phyloP scores from a whole-genome alignment of 2,329 filamentous ascomycete species.

The Ceratocystis harringtonii region DNA sequence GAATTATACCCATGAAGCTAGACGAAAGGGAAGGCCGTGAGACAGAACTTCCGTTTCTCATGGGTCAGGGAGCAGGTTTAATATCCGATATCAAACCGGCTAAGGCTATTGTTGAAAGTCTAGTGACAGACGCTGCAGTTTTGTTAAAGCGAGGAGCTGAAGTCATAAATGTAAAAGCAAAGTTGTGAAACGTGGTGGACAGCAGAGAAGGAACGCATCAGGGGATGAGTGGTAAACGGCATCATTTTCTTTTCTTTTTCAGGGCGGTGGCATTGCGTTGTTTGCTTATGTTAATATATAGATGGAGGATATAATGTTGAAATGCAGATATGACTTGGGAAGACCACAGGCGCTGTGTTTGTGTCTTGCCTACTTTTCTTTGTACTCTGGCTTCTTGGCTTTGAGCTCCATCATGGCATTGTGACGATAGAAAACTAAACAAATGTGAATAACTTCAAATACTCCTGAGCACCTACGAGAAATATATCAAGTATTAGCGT shows the following conservation, averaged over 20 bases:
- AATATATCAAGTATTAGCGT: neutral
- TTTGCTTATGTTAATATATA: neutral
- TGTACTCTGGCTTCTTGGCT: neutral
- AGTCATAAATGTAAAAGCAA: slow-evolving; percentile 39
- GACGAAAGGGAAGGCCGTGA: slow-evolving; percentile 74
- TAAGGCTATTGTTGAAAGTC: slow-evolving; percentile 70
- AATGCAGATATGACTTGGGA: neutral
- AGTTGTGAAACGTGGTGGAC: slow-evolving; percentile 26
- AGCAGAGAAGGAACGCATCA: slow-evolving; percentile 13
- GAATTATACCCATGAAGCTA: slow-evolving; percentile 65
- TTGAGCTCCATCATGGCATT: neutral
- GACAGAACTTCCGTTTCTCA: slow-evolving; percentile 72
- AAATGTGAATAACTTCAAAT: neutral
- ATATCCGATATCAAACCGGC: slow-evolving; percentile 69
- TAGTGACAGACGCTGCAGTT: slow-evolving; percentile 62
- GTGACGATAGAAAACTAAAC: neutral
- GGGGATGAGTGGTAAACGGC: neutral
- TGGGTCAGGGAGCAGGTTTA: slow-evolving; percentile 81
- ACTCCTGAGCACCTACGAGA: too few relatives aligned
- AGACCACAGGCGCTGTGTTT: neutral
- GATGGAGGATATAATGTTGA: neutral
- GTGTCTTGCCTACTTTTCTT: neutral
- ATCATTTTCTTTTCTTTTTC: neutral
- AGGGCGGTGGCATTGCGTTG: neutral
- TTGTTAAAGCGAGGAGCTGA: slow-evolving; percentile 47